A percentile compares a stretch with the other conserved stretches of the same genome.
phyloP scores from a whole-genome alignment of 192 early-diverging fungal species.

The Mortierella alpina region DNA sequence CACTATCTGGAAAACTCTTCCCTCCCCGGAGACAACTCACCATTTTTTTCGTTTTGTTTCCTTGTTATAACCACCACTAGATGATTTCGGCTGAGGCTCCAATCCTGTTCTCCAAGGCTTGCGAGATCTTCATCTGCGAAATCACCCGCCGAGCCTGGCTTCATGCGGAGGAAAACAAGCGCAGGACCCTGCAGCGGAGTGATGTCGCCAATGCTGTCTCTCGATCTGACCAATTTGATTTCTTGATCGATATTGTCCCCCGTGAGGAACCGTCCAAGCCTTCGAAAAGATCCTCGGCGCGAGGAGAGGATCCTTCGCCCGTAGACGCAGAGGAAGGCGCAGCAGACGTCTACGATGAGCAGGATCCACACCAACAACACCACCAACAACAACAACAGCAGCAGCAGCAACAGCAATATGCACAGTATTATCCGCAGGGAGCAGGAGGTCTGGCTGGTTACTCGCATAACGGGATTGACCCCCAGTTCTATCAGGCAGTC shows the following conservation, averaged over 20 bases:
- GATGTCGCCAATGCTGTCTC: slow-evolving; percentile 92
- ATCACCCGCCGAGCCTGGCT: slow-evolving; percentile 86
- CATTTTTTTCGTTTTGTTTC: slow-evolving; percentile 17
- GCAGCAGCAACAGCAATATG: slow-evolving; percentile 41
- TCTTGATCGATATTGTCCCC: slow-evolving; percentile 98
- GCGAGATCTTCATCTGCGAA: slow-evolving; percentile 96
- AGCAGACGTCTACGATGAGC: slow-evolving; percentile 20
- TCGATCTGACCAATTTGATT: slow-evolving; percentile 94
- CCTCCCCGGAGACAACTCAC: not conserved
- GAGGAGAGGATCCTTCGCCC: slow-evolving; percentile 16
- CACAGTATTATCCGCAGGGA: slow-evolving; percentile 39
- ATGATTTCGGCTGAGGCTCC: slow-evolving; percentile 74
- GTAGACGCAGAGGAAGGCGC: no score
- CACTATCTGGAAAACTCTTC: not conserved
- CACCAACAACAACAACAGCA: not conserved
- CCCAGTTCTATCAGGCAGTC: slow-evolving; percentile 44
- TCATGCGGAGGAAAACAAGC: slow-evolving; percentile 96
- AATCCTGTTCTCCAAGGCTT: slow-evolving; percentile 93
- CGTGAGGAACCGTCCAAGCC: slow-evolving; percentile 74
- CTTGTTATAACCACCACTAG: not conserved
- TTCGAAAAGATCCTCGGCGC: slow-evolving; percentile 4
- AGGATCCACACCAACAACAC: no score
- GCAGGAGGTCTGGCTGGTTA: slow-evolving; percentile 41
- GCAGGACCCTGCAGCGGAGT: slow-evolving; percentile 91
- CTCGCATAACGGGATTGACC: slow-evolving; percentile 30